phyloP scores from a whole-genome alignment of 2,329 filamentous ascomycete genomes.

The Aspergillus fumigatus region DNA sequence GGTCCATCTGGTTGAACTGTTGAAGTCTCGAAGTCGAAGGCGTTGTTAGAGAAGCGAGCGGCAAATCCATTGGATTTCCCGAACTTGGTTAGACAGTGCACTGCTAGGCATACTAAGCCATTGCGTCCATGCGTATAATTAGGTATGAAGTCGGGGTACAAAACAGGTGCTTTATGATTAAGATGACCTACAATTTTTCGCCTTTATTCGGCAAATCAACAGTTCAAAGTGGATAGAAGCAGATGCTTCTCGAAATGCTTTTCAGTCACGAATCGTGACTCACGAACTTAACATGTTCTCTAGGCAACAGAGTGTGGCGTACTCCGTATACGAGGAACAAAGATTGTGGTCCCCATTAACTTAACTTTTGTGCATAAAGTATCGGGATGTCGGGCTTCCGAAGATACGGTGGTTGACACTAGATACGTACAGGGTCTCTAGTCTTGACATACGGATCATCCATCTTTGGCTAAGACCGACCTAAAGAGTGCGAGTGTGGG shows the following conservation, averaged over 20 bases:
- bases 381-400: constrained; percentile 13
- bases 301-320: neutral
- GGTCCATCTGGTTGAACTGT: neutral
- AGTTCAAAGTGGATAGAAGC: neutral
- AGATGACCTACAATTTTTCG: neutral
- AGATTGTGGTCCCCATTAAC: neutral
- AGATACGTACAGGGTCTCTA: neutral
- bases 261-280: neutral
- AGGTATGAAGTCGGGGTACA: neutral
- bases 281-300: neutral
- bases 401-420: neutral
- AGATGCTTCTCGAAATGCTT: neutral
- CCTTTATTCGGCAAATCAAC: neutral
- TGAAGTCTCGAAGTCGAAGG: neutral
- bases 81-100: neutral
- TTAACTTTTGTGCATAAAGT: neutral
- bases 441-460: neutral
- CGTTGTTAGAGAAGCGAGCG: neutral
- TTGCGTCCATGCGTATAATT: neutral
- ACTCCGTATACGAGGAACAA: neutral
- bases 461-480: too few relatives aligned
- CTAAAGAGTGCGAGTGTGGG: neutral
- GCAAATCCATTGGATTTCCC: neutral
- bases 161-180: neutral
- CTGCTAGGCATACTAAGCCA: neutral